These are phyloP conservation scores for Sarocladiaceae sp. DNA, from an alignment of 2,329 filamentous ascomycete species.

Conservation along the genomic window DNA sequence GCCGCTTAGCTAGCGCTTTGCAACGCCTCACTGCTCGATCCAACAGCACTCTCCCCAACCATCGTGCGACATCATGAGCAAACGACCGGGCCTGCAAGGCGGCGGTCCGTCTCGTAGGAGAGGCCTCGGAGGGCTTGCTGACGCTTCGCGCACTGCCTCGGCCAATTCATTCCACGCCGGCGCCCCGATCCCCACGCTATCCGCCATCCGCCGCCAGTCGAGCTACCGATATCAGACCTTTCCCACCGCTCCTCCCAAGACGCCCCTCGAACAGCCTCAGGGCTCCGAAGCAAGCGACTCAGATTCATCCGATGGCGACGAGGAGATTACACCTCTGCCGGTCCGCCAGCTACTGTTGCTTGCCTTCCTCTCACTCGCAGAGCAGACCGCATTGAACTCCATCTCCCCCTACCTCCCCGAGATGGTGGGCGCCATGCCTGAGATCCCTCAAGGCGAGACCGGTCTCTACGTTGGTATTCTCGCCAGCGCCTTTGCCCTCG, in stretches of 20 bases:
- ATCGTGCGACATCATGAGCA: background rate
- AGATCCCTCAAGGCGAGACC: constrained; percentile 62
- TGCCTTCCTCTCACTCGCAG: constrained; percentile 81
- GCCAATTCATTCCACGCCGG: constrained; percentile 47
- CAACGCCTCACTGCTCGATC: background rate
- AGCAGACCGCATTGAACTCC: constrained; percentile 95
- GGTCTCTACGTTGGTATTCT: constrained; percentile 88
- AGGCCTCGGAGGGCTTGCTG: background rate
- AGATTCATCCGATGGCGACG: constrained; percentile 21
- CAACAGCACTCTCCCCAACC: background rate
- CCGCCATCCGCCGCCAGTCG: constrained; percentile 30
- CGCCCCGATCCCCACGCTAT: constrained; percentile 37
- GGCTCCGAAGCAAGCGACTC: constrained; percentile 17
- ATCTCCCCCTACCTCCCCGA: constrained; percentile 91
- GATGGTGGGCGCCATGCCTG: constrained; percentile 83
- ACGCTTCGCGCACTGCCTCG: constrained; percentile 18
- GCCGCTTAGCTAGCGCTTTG: too few species aligned
- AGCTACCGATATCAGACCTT: constrained; percentile 73
- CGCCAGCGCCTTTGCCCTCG: constrained; percentile 84
- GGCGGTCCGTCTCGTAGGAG: background rate
- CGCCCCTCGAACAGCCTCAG: constrained; percentile 46
- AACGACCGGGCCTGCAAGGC: background rate
- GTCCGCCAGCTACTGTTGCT: constrained; percentile 76
- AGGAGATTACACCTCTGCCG: constrained; percentile 68
- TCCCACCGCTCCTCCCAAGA: constrained; percentile 73